phyloP scores from a whole-genome alignment of 2,329 filamentous ascomycete species.

The Arthrobotrys musiformis region DNA sequence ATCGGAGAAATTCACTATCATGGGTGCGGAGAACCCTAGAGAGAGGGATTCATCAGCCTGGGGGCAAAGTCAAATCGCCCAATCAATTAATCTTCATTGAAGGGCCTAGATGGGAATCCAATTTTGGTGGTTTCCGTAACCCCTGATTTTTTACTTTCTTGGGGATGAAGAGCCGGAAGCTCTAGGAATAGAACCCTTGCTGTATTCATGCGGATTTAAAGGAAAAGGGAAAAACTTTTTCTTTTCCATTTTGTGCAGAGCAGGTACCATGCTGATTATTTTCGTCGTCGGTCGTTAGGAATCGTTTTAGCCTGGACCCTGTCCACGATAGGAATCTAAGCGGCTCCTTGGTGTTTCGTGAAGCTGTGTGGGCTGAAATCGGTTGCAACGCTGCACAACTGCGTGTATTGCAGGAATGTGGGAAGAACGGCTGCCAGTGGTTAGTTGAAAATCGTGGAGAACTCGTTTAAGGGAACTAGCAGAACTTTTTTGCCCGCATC shows the following conservation, averaged over 20 bases:
- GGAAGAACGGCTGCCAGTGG: not conserved
- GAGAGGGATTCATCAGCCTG: slow-evolving; percentile 17
- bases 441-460: not conserved
- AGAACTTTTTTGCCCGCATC: not conserved
- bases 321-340: slow-evolving; percentile 19
- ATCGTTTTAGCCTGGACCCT: not conserved
- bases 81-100: not conserved
- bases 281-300: slow-evolving; percentile 13
- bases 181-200: slow-evolving; percentile 20
- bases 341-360: slow-evolving; percentile 18
- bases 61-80: not conserved
- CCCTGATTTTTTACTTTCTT: slow-evolving; percentile 17
- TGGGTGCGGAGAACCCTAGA: slow-evolving; percentile 2
- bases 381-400: not conserved
- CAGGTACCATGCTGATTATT: too few relatives aligned
- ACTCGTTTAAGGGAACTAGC: not conserved
- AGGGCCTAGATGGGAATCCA: slow-evolving; percentile 14
- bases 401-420: not conserved
- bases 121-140: not conserved
- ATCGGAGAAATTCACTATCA: slow-evolving; percentile 14
- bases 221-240: slow-evolving; percentile 1
- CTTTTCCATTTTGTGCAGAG: not conserved
- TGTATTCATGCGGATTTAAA: slow-evolving; percentile 5
- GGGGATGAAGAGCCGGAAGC: not conserved
- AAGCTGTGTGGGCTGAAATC: slow-evolving; percentile 11